Evolutionary conservation across 2,329 filamentous ascomycete species (phyloP).

Genomic region (Tricladium varicosporioides): DNA sequence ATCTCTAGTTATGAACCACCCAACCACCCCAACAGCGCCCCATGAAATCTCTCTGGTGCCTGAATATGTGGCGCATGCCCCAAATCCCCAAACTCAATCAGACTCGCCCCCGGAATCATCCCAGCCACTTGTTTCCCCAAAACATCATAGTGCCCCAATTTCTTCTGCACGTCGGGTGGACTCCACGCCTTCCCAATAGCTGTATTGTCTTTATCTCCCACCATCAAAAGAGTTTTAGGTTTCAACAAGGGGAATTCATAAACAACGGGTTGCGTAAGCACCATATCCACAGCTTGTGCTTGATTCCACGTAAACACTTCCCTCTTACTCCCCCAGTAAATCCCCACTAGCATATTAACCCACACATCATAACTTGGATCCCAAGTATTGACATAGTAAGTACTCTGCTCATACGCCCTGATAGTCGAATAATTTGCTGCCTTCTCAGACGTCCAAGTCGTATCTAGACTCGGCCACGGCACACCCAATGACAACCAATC

Average conservation of each 20-base stretch:
- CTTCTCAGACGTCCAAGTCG: constrained; percentile 38
- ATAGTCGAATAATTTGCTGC: constrained; percentile 44
- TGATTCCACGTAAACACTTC: constrained; percentile 45
- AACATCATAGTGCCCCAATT: constrained; percentile 48
- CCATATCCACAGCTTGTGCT: constrained; percentile 52
- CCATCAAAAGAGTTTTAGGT: constrained; percentile 46
- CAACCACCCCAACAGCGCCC: constrained; percentile 46
- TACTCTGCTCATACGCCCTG: constrained; percentile 44
- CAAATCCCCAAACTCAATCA: constrained; percentile 46
- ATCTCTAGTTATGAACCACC: no score
- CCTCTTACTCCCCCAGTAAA: constrained; percentile 47
- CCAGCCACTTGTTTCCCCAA: constrained; percentile 45
- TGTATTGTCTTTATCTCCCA: constrained; percentile 52
- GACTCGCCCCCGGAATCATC: constrained; percentile 43
- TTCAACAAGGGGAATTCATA: constrained; percentile 48
- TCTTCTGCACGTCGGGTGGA: constrained; percentile 39
- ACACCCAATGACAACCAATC: constrained; percentile 41
- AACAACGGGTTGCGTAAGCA: constrained; percentile 51
- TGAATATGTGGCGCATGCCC: constrained; percentile 55
- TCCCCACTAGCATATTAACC: constrained; percentile 53
- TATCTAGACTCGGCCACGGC: constrained; percentile 44
- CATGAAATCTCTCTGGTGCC: constrained; percentile 45
- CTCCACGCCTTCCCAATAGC: constrained; percentile 54
- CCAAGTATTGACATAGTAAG: constrained; percentile 51
- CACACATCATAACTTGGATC: constrained; percentile 48